Evolutionary conservation across 2,329 filamentous ascomycete genomes (phyloP).

Genomic region (Raffaelea arxii): DNA sequence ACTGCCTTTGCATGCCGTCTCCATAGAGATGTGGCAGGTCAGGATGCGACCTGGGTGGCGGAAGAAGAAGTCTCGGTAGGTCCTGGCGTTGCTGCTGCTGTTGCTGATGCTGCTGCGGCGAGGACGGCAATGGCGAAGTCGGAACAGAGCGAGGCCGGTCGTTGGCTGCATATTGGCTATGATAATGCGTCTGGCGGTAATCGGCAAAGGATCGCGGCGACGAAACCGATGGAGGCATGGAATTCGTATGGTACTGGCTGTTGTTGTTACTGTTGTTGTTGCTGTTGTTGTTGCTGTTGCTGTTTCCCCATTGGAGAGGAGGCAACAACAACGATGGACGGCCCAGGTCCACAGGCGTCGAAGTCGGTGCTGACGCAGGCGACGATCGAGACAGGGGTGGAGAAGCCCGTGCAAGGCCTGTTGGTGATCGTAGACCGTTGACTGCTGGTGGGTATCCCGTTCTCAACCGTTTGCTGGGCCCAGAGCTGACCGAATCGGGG

Average conservation of each 20-base stretch:
- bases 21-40: slow-evolving; percentile 39
- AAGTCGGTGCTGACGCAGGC: slow-evolving; percentile 12
- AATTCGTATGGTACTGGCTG: too few species aligned
- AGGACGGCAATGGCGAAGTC: background rate
- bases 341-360: slow-evolving; percentile 1
- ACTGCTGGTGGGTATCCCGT: slow-evolving; percentile 33
- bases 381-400: slow-evolving; percentile 16
- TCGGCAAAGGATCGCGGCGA: slow-evolving; percentile 11
- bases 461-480: slow-evolving; percentile 36
- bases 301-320: slow-evolving; percentile 9
- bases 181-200: slow-evolving; percentile 1
- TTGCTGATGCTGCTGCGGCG: background rate
- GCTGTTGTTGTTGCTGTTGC: background rate
- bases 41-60: slow-evolving; percentile 11
- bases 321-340: slow-evolving; percentile 5
- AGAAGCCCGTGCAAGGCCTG: slow-evolving; percentile 11
- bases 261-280: slow-evolving; percentile 1
- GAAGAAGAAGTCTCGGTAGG: slow-evolving; percentile 7
- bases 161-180: too few species aligned
- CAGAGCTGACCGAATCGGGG: slow-evolving; percentile 15
- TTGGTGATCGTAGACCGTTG: slow-evolving; percentile 19
- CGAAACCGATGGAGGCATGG: too few species aligned
- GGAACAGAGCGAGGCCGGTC: background rate
- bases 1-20: slow-evolving; percentile 36
- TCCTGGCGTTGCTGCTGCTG: slow-evolving; percentile 5